Conservation (phyloP, 345 rosid genomes). For the Hibiscus trionum region DNA sequence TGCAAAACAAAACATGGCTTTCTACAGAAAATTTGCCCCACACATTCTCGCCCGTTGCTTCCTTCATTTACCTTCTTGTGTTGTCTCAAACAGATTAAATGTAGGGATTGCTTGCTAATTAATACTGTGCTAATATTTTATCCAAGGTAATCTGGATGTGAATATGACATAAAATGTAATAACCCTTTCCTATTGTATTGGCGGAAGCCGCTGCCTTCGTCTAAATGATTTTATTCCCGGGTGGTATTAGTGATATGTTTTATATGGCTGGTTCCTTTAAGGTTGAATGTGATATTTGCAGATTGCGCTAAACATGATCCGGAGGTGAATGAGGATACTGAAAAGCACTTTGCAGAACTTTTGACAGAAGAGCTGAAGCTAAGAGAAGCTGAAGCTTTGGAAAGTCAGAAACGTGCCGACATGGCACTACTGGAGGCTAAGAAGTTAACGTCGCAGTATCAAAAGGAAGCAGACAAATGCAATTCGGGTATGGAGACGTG, state of each 20-base stretch:
- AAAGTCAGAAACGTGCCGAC: conserved; percentile 68
- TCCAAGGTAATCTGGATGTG: background rate
- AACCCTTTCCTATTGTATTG: background rate
- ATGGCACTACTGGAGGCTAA: conserved; percentile 84
- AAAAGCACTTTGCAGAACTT: conserved; percentile 70
- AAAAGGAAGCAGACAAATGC: conserved; percentile 96
- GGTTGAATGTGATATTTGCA: conserved; percentile 13
- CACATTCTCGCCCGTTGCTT: background rate
- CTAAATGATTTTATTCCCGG: background rate
- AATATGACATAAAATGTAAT: background rate
- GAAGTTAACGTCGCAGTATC: conserved; percentile 84
- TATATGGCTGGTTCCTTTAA: background rate
- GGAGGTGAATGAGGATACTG: conserved; percentile 73
- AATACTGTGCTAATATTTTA: background rate
- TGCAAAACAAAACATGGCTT: background rate
- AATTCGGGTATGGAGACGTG: conserved; percentile 97
- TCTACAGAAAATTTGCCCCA: background rate
- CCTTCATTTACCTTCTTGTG: background rate
- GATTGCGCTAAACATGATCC: conserved; percentile 86
- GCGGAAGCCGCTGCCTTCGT: background rate
- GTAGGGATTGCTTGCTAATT: background rate
- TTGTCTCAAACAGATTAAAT: background rate
- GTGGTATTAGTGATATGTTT: background rate
- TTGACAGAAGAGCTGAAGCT: conserved; percentile 76
- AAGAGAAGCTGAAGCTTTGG: conserved; percentile 70